Conservation (phyloP, 106 monocot species). For the Acorus gramineus region DNA sequence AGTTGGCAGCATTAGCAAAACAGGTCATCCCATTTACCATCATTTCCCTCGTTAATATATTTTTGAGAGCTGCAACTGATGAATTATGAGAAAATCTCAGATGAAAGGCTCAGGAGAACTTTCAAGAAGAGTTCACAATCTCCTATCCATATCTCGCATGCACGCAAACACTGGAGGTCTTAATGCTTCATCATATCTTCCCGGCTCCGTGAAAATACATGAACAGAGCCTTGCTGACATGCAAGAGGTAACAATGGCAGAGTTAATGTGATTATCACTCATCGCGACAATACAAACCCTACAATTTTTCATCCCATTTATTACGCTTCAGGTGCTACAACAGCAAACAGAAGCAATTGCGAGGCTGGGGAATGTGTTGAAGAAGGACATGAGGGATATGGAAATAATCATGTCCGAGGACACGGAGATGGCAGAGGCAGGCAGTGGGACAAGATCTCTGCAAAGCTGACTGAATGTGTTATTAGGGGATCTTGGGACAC, state of each 20-base stretch:
- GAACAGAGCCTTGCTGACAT: conserved; percentile 72
- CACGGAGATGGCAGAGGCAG: conserved; percentile 36
- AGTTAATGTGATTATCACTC: too few relatives aligned
- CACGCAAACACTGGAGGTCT: conserved; percentile 40
- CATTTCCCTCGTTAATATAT: neutral
- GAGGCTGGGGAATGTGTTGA: conserved; percentile 74
- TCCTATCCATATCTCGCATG: conserved; percentile 50
- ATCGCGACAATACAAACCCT: neutral
- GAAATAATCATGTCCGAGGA: conserved; percentile 79
- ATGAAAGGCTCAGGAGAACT: conserved; percentile 71
- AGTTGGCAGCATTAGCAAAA: conserved; percentile 40
- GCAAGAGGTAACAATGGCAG: conserved; percentile 50
- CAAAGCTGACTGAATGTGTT: conserved; percentile 5
- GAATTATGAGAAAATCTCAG: conserved; percentile 20
- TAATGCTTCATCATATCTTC: conserved; percentile 37
- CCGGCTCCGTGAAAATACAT: conserved; percentile 56
- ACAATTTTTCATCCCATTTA: neutral
- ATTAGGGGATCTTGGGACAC: too few relatives aligned
- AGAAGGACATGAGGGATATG: conserved; percentile 69
- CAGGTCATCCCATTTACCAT: conserved; percentile 29
- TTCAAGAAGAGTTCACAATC: conserved; percentile 62
- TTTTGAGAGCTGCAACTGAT: neutral
- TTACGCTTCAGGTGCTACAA: conserved; percentile 44
- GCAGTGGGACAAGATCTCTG: conserved; percentile 15
- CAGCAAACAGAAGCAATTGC: conserved; percentile 86